phyloP scores from a whole-genome alignment of 2,329 filamentous ascomycete genomes.

The Scolecobasidium constrictum region DNA sequence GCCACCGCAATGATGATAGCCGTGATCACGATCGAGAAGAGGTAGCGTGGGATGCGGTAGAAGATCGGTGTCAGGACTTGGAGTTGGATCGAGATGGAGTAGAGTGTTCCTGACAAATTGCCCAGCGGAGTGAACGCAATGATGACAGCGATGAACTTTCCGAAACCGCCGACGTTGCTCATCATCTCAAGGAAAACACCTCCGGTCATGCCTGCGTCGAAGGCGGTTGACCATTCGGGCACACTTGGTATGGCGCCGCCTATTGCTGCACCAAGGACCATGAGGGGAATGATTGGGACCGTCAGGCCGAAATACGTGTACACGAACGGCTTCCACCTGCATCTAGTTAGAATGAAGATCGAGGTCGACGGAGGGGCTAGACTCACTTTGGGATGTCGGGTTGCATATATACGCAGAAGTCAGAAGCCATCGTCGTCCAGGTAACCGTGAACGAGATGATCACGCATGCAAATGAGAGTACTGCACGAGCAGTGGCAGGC shows the following conservation, averaged over 20 bases:
- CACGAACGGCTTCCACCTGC: too few species aligned
- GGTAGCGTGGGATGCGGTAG: conserved; percentile 43
- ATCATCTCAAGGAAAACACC: conserved; percentile 52
- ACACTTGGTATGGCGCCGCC: conserved; percentile 46
- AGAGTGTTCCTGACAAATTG: conserved; percentile 49
- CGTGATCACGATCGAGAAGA: conserved; percentile 47
- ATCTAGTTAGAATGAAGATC: too few species aligned
- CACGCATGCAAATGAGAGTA: conserved; percentile 49
- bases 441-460: conserved; percentile 55
- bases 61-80: conserved; percentile 50
- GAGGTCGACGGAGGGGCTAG: too few species aligned
- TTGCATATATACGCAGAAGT: conserved; percentile 51
- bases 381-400: conserved; percentile 42
- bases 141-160: conserved; percentile 50
- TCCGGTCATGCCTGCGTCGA: conserved; percentile 43
- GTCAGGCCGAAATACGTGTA: conserved; percentile 48
- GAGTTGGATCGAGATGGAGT: conserved; percentile 54
- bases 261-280: conserved; percentile 55
- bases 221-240: conserved; percentile 43
- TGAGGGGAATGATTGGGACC: conserved; percentile 46
- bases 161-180: conserved; percentile 46
- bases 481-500: conserved; percentile 32
- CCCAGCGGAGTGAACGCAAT: conserved; percentile 47
- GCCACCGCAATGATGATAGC: conserved; percentile 49
- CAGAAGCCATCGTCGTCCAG: conserved; percentile 47